Evolutionary conservation across 108 stramenopile genomes (phyloP), one percentile per base, ranked within the genome.

Genomic region (Stephanodiscus minutulus): DNA sequence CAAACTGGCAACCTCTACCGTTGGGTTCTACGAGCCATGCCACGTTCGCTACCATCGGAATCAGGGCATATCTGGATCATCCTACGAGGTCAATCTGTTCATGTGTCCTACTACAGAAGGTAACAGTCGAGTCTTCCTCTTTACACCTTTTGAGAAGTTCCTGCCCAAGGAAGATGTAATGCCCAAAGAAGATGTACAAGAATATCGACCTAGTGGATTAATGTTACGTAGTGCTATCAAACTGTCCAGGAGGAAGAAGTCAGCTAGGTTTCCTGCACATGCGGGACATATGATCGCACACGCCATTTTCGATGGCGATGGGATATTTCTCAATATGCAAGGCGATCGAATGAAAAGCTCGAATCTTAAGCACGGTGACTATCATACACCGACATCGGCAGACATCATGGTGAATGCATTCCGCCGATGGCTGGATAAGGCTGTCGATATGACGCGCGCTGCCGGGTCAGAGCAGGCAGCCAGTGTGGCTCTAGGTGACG

Each of bases 21-120:
- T 71, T 8, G 70, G 70, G 15, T 71, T 71, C 29, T 64, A 64
- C 62, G 39, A 35, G 11, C 62, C 70, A 48, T 71, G 61, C 28
- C 70, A 71, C 46, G 49, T 58, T 64, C 61, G 70, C 2, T 71
- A 71, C 11, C 62, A 71, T 29, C 70, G 70, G 0, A 64, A 35
- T 13, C 70, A 36, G 6, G 50, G 50, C 41, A 64, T 29, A 44
- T 28, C 70, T 18, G 55, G 55, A 6, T 43, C 44, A 6, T 48
- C 70, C 10, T 55, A 33, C 17, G 61, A 62, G 29, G 64, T 43
- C 36, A 37, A 71, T 33, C 33, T 71, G 0, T 71, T 71, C 70
- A 22, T 71, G 21, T 71, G 70, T 43, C 70, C 70, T 22, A 21
- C 35, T n/a, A 39, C 70, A n/a, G 70, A 60, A 1, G 70, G 70